A percentile compares a stretch with the other conserved stretches of the same genome.
These are phyloP conservation scores for Podosphaera fusca DNA, from an alignment of 2,329 filamentous ascomycete species.

Conservation along the genomic window DNA sequence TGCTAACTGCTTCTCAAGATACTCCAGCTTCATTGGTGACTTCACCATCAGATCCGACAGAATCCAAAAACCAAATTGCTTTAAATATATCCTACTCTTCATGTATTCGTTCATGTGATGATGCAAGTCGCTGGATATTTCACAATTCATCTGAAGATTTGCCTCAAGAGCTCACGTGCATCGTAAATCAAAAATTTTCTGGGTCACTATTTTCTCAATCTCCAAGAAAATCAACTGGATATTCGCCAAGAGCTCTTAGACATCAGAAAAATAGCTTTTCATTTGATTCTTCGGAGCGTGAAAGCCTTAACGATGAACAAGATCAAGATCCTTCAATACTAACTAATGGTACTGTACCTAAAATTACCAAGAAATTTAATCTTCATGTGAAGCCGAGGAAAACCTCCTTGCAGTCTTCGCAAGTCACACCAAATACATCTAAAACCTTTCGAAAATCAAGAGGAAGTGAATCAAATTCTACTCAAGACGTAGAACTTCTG, in stretches of 20 bases:
- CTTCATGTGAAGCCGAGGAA: slow-evolving; percentile 12
- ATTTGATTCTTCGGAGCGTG: slow-evolving; percentile 15
- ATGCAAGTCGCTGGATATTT: too few relatives aligned
- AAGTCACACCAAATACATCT: slow-evolving; percentile 3
- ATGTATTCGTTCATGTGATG: too few relatives aligned
- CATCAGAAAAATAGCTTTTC: slow-evolving; percentile 18
- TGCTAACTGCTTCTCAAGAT: too few relatives aligned
- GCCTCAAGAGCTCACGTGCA: slow-evolving; percentile 2
- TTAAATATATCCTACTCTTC: too few relatives aligned
- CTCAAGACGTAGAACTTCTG: too few relatives aligned
- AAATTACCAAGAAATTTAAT: slow-evolving; percentile 5
- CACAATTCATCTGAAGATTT: too few relatives aligned
- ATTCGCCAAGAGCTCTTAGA: slow-evolving; percentile 11
- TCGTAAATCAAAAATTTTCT: slow-evolving; percentile 11
- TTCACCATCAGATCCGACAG: too few relatives aligned
- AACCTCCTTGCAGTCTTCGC: slow-evolving; percentile 10
- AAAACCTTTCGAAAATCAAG: neutral
- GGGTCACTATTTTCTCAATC: slow-evolving; percentile 15
- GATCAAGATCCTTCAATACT: slow-evolving; percentile 9
- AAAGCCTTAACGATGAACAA: slow-evolving; percentile 14
- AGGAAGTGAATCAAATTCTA: too few relatives aligned
- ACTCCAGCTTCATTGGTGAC: too few relatives aligned
- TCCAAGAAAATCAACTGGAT: slow-evolving; percentile 8
- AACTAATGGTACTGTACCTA: slow-evolving; percentile 6
- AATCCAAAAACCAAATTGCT: too few relatives aligned